phyloP scores from a whole-genome alignment of 441 rosid genomes.

The Pelargonium fulgidum region DNA sequence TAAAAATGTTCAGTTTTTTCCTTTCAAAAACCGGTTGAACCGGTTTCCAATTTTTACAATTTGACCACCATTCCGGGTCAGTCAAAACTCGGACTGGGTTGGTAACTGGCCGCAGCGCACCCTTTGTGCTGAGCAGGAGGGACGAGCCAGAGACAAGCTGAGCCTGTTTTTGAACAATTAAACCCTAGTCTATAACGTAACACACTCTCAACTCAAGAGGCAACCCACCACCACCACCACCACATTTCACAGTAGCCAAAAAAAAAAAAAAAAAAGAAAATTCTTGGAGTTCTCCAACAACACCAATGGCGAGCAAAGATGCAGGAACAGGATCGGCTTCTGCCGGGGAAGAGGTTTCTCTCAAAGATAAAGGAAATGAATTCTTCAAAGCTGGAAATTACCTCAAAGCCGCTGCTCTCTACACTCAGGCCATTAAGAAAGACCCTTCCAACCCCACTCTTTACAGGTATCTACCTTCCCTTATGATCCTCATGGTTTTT shows the following conservation, averaged over 20 bases:
- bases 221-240: background rate
- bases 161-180: too few relatives aligned
- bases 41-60: too few relatives aligned
- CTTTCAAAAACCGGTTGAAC: too few relatives aligned
- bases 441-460: slow-evolving; percentile 88
- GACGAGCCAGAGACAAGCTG: too few relatives aligned
- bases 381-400: slow-evolving; percentile 90
- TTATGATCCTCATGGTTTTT: background rate
- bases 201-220: too few relatives aligned
- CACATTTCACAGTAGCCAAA: background rate
- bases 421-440: slow-evolving; percentile 90
- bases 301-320: background rate
- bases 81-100: too few relatives aligned
- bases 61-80: too few relatives aligned
- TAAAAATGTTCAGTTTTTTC: too few relatives aligned
- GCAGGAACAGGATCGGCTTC: background rate
- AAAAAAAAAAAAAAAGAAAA: background rate
- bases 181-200: too few relatives aligned
- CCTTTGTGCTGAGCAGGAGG: too few relatives aligned
- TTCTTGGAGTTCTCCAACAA: background rate
- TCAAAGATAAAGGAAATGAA: slow-evolving; percentile 84
- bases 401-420: slow-evolving; percentile 95
- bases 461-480: slow-evolving; percentile 45
- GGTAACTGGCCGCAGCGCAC: too few relatives aligned
- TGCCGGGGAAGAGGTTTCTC: slow-evolving; percentile 43